Evolutionary conservation across 2,329 filamentous ascomycete species (phyloP).

Genomic region (Fusarium illudens): DNA sequence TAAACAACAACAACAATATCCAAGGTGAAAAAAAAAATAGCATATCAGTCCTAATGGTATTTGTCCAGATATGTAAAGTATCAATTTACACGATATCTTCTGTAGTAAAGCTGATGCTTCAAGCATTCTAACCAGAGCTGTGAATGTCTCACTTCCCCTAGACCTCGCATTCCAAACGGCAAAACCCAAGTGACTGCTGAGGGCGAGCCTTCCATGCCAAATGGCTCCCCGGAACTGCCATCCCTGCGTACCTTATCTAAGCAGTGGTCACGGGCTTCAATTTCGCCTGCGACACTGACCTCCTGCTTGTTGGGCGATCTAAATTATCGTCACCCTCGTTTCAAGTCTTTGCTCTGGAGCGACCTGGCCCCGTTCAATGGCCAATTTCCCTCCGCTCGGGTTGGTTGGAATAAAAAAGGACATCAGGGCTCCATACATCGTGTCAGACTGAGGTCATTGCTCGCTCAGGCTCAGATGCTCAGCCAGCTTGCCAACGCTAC

Average conservation of each 20-base stretch:
- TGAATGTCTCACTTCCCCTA: neutral
- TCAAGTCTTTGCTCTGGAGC: constrained; percentile 24
- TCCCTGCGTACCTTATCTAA: constrained; percentile 5
- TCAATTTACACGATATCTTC: neutral
- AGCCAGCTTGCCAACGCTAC: constrained; percentile 22
- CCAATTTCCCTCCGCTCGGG: constrained; percentile 29
- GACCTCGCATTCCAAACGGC: neutral
- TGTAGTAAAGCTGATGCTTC: neutral
- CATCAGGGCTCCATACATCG: constrained; percentile 34
- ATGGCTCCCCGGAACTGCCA: neutral
- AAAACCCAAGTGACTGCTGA: neutral
- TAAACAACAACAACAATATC: neutral
- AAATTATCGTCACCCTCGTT: constrained; percentile 30
- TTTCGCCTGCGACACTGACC: neutral
- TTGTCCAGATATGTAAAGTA: neutral
- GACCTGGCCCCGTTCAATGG: constrained; percentile 14
- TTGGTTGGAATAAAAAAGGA: constrained; percentile 27
- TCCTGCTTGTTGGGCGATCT: constrained; percentile 31
- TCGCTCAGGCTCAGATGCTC: constrained; percentile 33
- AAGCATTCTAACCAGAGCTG: neutral
- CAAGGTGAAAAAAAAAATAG: neutral
- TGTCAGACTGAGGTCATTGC: constrained; percentile 42
- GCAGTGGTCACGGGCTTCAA: neutral
- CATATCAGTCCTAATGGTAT: neutral
- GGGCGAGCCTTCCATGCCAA: neutral